A percentile compares a stretch with the other conserved stretches of the same genome.
These are phyloP conservation scores for Heliocybe sulcata DNA, from an alignment of 1,284 basidiomycete species.

Conservation along the genomic window DNA sequence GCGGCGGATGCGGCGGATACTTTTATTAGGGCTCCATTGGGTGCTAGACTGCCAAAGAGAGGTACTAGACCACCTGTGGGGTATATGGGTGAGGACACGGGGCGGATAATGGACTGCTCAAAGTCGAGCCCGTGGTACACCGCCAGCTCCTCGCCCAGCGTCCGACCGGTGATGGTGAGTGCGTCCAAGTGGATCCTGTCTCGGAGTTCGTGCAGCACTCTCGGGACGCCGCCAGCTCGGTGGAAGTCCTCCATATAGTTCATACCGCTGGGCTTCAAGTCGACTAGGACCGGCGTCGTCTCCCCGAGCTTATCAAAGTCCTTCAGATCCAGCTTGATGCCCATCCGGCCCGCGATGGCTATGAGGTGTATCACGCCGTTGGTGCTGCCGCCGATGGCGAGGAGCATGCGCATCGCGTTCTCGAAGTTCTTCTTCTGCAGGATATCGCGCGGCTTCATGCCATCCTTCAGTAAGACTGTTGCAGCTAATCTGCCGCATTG, in stretches of 20 bases:
- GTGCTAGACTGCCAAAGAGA: slow-evolving; percentile 24
- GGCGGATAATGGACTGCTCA: slow-evolving; percentile 20
- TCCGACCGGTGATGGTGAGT: slow-evolving; percentile 24
- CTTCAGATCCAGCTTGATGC: slow-evolving; percentile 22
- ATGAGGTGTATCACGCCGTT: slow-evolving; percentile 34
- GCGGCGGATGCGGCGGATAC: slow-evolving; percentile 19
- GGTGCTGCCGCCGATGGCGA: slow-evolving; percentile 32
- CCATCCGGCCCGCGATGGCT: slow-evolving; percentile 30
- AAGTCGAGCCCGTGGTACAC: slow-evolving; percentile 7
- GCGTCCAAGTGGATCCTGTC: slow-evolving; percentile 19
- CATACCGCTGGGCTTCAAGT: slow-evolving; percentile 31
- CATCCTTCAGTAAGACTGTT: neutral
- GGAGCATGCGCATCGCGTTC: slow-evolving; percentile 32
- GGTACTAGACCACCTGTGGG: slow-evolving; percentile 18
- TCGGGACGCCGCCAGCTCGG: slow-evolving; percentile 31
- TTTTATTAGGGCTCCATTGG: slow-evolving; percentile 22
- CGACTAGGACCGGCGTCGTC: slow-evolving; percentile 28
- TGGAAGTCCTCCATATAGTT: slow-evolving; percentile 36
- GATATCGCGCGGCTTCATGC: slow-evolving; percentile 23
- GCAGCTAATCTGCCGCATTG: slow-evolving; percentile 15
- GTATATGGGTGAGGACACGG: slow-evolving; percentile 18
- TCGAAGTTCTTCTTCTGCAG: slow-evolving; percentile 29
- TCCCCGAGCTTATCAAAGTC: slow-evolving; percentile 29
- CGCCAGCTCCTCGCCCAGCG: slow-evolving; percentile 23
- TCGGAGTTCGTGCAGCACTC: slow-evolving; percentile 15